phyloP scores from a whole-genome alignment of 2,329 filamentous ascomycete genomes.

The Xylaria polymorpha region DNA sequence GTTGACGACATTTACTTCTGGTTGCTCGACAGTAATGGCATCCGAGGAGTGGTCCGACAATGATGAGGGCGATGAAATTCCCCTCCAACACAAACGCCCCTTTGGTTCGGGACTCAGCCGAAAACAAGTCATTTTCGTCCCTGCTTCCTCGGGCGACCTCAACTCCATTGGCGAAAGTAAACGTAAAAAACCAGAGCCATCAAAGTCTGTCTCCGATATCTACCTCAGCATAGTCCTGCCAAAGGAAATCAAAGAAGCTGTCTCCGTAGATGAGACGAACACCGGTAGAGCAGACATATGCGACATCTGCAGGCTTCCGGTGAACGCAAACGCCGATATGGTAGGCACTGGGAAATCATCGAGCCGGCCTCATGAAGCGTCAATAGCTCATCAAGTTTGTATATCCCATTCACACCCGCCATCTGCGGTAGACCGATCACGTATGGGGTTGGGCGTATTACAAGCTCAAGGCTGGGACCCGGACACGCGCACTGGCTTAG shows the following conservation, averaged over 20 bases:
- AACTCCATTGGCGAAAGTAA: conserved; percentile 44
- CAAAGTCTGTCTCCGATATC: conserved; percentile 62
- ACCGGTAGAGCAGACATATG: conserved; percentile 55
- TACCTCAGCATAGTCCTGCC: conserved; percentile 76
- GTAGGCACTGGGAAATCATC: conserved; percentile 22
- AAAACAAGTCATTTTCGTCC: conserved; percentile 67
- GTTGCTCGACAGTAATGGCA: conserved; percentile 34
- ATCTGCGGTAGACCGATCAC: conserved; percentile 74
- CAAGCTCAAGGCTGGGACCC: conserved; percentile 79
- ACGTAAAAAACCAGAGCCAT: conserved; percentile 41
- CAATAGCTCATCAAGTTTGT: conserved; percentile 77
- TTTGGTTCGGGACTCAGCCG: conserved; percentile 69
- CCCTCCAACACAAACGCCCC: conserved; percentile 64
- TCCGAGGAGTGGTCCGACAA: conserved; percentile 42
- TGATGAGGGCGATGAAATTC: conserved; percentile 55
- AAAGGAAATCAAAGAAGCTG: conserved; percentile 46
- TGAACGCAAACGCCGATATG: conserved; percentile 48
- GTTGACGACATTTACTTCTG: neutral
- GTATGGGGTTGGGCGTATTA: conserved; percentile 76
- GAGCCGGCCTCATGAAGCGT: conserved; percentile 63
- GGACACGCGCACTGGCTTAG: conserved; percentile 77
- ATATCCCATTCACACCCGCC: conserved; percentile 77
- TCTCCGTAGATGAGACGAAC: conserved; percentile 30
- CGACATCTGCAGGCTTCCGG: conserved; percentile 70
- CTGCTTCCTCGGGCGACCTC: conserved; percentile 57